These are phyloP conservation scores for Picochlorum sp. DNA, from an alignment of 139 green algal species.

Conservation along the genomic window DNA sequence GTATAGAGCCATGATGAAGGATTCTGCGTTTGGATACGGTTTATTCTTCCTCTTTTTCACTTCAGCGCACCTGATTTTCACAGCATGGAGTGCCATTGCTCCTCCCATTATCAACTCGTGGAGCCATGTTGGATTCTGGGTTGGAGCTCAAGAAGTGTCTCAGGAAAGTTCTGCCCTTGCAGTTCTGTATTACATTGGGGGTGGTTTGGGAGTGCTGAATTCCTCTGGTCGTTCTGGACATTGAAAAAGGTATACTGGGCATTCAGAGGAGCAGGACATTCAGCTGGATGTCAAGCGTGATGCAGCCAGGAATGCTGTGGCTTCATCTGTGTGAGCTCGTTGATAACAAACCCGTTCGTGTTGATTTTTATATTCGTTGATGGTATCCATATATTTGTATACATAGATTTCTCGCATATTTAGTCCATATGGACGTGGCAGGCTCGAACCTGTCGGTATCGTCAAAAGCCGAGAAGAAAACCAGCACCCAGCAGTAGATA, in stretches of 20 bases:
- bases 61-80: conserved; percentile 41
- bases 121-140: conserved; percentile 37
- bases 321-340: conserved; percentile 1
- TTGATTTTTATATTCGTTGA: not conserved
- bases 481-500: too few species aligned
- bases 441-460: too few species aligned
- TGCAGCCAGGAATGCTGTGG: conserved; percentile 11
- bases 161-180: conserved; percentile 28
- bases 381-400: not conserved
- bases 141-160: conserved; percentile 19
- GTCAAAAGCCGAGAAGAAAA: too few species aligned
- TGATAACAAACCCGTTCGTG: not conserved
- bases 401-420: not conserved
- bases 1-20: conserved; percentile 51
- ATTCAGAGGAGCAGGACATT: conserved; percentile 35
- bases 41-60: conserved; percentile 35
- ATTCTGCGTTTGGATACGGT: conserved; percentile 37
- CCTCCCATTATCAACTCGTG: conserved; percentile 22
- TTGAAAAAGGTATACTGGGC: conserved; percentile 34
- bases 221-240: conserved; percentile 30
- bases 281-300: conserved; percentile 21
- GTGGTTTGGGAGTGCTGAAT: conserved; percentile 35
- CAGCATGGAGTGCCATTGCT: conserved; percentile 39
- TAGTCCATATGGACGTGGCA: too few species aligned
- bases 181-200: conserved; percentile 46